Base-by-base conservation (phyloP, 129 eudicot species). In the Pittosporum tobira region DNA sequence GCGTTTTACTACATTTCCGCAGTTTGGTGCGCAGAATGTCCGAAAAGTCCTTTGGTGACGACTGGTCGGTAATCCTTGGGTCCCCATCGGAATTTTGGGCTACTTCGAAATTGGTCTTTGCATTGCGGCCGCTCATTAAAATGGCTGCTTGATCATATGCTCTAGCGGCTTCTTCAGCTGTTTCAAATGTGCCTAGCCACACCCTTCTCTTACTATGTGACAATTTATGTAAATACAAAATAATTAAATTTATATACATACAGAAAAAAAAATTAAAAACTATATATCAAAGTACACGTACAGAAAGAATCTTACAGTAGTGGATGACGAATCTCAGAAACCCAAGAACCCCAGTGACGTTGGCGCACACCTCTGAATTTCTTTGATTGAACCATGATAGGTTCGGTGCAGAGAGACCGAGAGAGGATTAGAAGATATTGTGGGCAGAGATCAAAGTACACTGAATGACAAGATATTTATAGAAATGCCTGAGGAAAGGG, bases 341-440 rank as follows among this genome's bases (percentile, higher is more conserved):
- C 80, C 80, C 80, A 75, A n/a, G 80, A 69, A 11, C 80, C 80
- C 80, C 80, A 75, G 19, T 69, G 75, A 22, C 80, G 67, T 49
- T 75, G 80, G 44, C 80, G 21, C 22, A 75, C 80, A 38, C 80
- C 80, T 61, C 67, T 59, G 59, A 65, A 64, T 71, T 70, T 65
- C 73, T 58, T 61, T 40, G 54, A 65, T 48, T 62, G 67, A 34
- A 63, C 65, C 42, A 59, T 59, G 9, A 22, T 59, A 2, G 10
- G 42, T 36, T 0, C n/a, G n/a, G n/a, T n/a, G n/a, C n/a, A 36
- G 0, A 36, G 0, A 36, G 0, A 22, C 1, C 21, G 29, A 49
- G 55, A 49, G 55, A 21, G 55, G 23, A 13, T 15, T 21, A 11
- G 55, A 22, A 13, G 23, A 14, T 13, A 7, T 18, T 20, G 21